Evolutionary conservation across 176 grass and related monocot genomes (phyloP), one percentile per base, ranked within the genome.

Genomic region (Lolium perenne): DNA sequence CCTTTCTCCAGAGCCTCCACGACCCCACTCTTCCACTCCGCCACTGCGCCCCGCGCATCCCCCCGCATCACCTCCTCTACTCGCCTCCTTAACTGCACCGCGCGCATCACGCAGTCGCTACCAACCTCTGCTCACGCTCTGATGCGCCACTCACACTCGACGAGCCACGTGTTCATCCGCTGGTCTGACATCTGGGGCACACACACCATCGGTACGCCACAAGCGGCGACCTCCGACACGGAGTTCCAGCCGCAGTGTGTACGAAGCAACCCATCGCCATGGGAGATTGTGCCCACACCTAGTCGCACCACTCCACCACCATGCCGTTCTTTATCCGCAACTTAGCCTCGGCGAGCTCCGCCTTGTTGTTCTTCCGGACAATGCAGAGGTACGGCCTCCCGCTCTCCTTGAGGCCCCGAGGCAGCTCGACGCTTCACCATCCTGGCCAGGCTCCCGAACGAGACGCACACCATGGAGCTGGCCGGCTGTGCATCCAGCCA

Each of bases 301-400:
- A 3, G 32, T 35, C 32, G 32, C 32, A 35, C 32, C 32, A 35
- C 32, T 35, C 32, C 32, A 35, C 2, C 1, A 35, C 32, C 32
- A 35, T 35, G 32, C 32, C 32, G 32, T 35, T 35, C 32, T 35
- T 35, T 35, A 35, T 35, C 32, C 2, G 2, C 32, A 35, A 2
- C 8, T 12, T 66, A 1, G 46, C 21, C 38, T 15, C 13, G 45
- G 26, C 20, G 10, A 71, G 68, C 50, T 38, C 79, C 1, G 51
- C 54, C 76, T 70, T 84, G 54, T 71, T 83, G 75, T 97, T 88
- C 65, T 87, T 89, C 32, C 89, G 40, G 71, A 94, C 78, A 12
- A 91, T 62, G 78, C 82, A 89, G 14, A 94, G 32, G 77, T 89
- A 87, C 8, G 80, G 86, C 79, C 72, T 49, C 23, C 57, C 71